Base-by-base conservation (phyloP, 306 rosid species). In the Rubus idaeus region DNA sequence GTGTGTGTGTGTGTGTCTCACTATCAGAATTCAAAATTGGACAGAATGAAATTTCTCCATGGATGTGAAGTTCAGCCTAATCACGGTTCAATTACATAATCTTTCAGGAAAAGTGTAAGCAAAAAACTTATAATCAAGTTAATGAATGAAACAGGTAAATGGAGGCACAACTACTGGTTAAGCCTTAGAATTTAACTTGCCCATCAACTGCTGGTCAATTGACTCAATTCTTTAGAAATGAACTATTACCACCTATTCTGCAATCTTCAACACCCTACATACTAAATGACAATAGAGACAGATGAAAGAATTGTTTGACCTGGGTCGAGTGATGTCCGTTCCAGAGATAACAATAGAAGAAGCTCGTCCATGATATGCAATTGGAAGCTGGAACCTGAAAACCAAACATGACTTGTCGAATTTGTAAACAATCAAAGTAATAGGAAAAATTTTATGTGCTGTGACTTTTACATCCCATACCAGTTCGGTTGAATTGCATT, bases 291-390 rank as follows among this genome's bases (percentile, higher is more conserved):
- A 58, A 67, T 20, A 41, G 66, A 76, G 11, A 47, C 2, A n/a
- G 56, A 23, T 60, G 39, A 74, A 17, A 40, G 7, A 30, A 62
- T 62, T 18, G 5, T 65, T 18, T n/a, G 46, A 92, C 97, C 97
- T 90, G 50, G 99, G 99, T 71, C 97, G 90, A 85, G 83, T 73
- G 39, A 92, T 87, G 80, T 95, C 90, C 5, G 97, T 90, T 75
- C 97, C 97, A 1, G 97, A 92, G 74, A 95, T 77, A 74, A 95
- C 96, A 89, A 95, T 47, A n/a, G 99, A 92, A 39, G 99, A 95
- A 73, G 98, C 88, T 37, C 97, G 84, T 70, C 99, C 99, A 86
- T 95, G 99, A 84, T 95, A 95, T 30, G 92, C 99, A 86, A 95
- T 79, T 39, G 99, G 99, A 80, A 95, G 82, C 83, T 82, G 97